Evolutionary conservation across 305 asterid species (phyloP).

Genomic region (Caryopteris hybrid): DNA sequence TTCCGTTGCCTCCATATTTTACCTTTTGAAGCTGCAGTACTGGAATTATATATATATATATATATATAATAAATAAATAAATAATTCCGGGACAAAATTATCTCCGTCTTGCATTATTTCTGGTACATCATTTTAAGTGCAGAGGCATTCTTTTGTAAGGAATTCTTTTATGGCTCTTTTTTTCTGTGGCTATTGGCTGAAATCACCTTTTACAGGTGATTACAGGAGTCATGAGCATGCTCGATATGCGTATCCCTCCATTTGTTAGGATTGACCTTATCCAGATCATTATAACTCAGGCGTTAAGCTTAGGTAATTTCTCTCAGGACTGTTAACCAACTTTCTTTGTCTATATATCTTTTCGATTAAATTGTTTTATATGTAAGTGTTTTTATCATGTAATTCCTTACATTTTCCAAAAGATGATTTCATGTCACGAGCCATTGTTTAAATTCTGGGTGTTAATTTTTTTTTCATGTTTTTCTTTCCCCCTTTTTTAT

Average conservation of each 20-base stretch:
- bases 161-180: constrained; percentile 11
- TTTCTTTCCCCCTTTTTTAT: not conserved
- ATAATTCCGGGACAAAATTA: not conserved
- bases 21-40: not conserved
- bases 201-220: constrained; percentile 57
- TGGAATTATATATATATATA: too few relatives aligned
- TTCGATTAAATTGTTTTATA: not conserved
- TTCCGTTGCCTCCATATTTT: not conserved
- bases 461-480: not conserved
- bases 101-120: constrained; percentile 4
- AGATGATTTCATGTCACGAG: not conserved
- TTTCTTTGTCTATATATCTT: not conserved
- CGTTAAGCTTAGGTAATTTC: constrained; percentile 64
- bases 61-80: too few relatives aligned
- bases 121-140: not conserved
- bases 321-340: constrained; percentile 5
- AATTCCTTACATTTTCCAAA: constrained; percentile 9
- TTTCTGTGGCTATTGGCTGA: constrained; percentile 22
- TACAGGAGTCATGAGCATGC: constrained; percentile 71
- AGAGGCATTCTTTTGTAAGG: not conserved
- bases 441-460: not conserved
- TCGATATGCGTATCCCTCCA: constrained; percentile 65
- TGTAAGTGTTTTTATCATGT: not conserved
- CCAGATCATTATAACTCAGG: constrained; percentile 69
- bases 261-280: constrained; percentile 83